Percentiles rank a stretch among this genome's conserved stretches.
These are phyloP conservation scores for Mycena vitilis DNA, from an alignment of 768 basidiomycete species.

Conservation along the genomic window DNA sequence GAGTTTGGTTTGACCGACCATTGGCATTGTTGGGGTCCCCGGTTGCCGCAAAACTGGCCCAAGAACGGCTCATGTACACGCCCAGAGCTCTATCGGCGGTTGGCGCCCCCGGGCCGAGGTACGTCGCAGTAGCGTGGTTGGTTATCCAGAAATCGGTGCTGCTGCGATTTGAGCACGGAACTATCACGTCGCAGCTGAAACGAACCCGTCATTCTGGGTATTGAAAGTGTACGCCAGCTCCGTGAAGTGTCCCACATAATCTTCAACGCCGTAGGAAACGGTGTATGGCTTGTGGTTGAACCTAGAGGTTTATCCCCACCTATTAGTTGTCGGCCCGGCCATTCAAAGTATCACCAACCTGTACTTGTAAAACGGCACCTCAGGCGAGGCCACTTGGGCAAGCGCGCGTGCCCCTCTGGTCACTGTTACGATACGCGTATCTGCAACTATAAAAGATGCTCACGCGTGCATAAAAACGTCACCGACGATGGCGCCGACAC, in stretches of 20 bases:
- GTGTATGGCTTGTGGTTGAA: conserved; percentile 28
- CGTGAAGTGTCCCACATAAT: conserved; percentile 20
- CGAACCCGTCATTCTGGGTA: conserved; percentile 23
- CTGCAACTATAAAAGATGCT: background rate
- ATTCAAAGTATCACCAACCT: background rate
- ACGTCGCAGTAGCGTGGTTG: conserved; percentile 28
- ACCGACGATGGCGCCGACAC: conserved; percentile 8
- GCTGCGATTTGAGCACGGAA: too few relatives aligned
- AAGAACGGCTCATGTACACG: conserved; percentile 24
- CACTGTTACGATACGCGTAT: background rate
- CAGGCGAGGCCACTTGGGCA: background rate
- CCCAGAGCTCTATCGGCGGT: conserved; percentile 26
- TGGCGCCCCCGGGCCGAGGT: conserved; percentile 23
- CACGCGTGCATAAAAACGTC: conserved; percentile 12
- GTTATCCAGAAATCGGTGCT: conserved; percentile 28
- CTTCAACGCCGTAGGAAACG: conserved; percentile 10
- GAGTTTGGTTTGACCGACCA: background rate
- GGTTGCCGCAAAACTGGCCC: conserved; percentile 28
- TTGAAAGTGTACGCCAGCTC: conserved; percentile 26
- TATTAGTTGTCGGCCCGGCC: too few relatives aligned
- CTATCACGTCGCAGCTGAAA: background rate
- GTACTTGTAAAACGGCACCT: conserved; percentile 9
- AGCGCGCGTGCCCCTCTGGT: conserved; percentile 5
- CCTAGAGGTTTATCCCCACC: background rate
- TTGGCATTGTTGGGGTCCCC: conserved; percentile 30